These are phyloP conservation scores for Huiozyma sinensis DNA, from an alignment of 805 yeast species.

Conservation along the genomic window DNA sequence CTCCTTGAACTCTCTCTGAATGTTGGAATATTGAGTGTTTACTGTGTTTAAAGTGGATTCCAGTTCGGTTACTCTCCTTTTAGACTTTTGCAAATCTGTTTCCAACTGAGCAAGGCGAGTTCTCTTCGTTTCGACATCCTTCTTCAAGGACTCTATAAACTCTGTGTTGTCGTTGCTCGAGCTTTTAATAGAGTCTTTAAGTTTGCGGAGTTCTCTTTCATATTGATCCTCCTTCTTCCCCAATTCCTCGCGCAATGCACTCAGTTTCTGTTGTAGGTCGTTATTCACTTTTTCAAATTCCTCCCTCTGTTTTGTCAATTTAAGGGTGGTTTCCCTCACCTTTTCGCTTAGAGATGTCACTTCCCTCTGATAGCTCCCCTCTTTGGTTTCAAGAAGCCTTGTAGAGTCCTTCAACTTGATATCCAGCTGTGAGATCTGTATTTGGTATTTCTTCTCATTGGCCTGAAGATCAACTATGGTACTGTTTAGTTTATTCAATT, in stretches of 20 bases:
- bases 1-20: not conserved
- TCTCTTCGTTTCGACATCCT: not conserved
- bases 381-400: not conserved
- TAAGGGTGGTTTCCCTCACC: no score
- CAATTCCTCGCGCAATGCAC: conserved; percentile 3
- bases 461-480: not conserved
- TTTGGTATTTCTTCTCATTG: not conserved
- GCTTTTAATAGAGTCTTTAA: not conserved
- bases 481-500: not conserved
- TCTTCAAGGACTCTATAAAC: not conserved
- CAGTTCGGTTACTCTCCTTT: not conserved
- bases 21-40: not conserved
- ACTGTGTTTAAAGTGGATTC: not conserved
- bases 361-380: not conserved
- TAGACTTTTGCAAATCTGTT: not conserved
- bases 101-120: not conserved
- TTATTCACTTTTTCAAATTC: not conserved
- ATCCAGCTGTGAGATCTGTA: not conserved
- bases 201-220: not conserved
- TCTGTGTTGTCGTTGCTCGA: not conserved
- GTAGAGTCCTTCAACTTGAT: not conserved
- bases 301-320: no score
- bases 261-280: not conserved
- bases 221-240: conserved; percentile 6
- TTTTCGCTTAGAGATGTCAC: not conserved